Percentiles rank a stretch among this genome's conserved stretches.
Conservation (phyloP, 2,329 filamentous ascomycete species). For the Bretziella fagacearum region DNA sequence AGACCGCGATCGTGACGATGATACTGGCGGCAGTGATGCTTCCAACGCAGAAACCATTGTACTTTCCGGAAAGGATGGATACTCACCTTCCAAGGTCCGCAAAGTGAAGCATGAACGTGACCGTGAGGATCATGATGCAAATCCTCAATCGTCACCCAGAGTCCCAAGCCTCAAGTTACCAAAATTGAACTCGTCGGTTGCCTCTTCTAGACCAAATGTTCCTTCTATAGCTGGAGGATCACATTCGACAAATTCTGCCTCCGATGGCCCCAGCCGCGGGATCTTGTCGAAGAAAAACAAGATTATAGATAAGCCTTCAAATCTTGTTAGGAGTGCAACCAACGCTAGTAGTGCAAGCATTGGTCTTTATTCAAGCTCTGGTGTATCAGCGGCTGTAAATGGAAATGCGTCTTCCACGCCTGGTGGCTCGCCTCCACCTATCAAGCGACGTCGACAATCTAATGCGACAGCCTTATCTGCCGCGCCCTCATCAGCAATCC, state of each 20-base stretch:
- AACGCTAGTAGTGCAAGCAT: not conserved
- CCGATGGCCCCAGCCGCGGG: not conserved
- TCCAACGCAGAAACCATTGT: conserved; percentile 60
- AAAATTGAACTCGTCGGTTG: not conserved
- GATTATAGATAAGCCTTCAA: conserved; percentile 2
- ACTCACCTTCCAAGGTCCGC: conserved; percentile 45
- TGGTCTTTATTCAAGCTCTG: not conserved
- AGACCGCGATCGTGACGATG: conserved; percentile 21
- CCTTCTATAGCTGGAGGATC: too few relatives aligned
- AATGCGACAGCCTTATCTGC: not conserved
- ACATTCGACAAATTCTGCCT: conserved; percentile 4
- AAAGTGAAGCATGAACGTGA: conserved; percentile 50
- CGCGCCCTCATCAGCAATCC: not conserved
- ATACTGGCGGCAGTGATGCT: conserved; percentile 29
- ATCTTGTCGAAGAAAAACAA: conserved; percentile 13
- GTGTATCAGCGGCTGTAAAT: not conserved
- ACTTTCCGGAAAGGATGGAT: conserved; percentile 45
- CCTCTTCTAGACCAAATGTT: not conserved
- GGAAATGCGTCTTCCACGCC: not conserved
- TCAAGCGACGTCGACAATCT: conserved; percentile 10
- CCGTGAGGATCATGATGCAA: conserved; percentile 25
- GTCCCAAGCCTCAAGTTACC: conserved; percentile 2
- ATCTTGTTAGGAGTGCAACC: not conserved
- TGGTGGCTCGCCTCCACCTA: conserved; percentile 9
- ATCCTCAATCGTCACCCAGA: not conserved